Conservation (phyloP, 495 filamentous ascomycete genomes). For the Barbatosphaeria neglecta region DNA sequence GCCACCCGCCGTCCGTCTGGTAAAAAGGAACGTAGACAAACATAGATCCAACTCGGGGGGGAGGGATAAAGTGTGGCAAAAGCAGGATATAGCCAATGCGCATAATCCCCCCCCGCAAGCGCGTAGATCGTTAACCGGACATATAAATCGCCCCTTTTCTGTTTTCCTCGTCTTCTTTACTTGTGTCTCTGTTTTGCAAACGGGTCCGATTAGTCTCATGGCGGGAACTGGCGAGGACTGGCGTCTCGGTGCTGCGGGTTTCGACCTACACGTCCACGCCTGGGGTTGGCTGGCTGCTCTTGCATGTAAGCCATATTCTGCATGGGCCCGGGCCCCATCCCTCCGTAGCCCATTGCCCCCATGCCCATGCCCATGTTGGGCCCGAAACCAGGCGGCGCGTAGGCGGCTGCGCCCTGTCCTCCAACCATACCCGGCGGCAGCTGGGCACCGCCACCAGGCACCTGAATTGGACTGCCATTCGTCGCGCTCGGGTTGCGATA, state of each 20-base stretch:
- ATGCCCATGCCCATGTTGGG: slow-evolving; percentile 33
- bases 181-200: neutral
- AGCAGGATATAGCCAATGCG: no score
- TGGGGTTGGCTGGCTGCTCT: slow-evolving; percentile 35
- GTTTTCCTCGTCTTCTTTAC: neutral
- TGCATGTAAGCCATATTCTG: slow-evolving; percentile 34
- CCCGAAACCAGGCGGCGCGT: slow-evolving; percentile 37
- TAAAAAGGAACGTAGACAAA: no score
- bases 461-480: slow-evolving; percentile 37
- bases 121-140: no score
- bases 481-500: slow-evolving; percentile 30
- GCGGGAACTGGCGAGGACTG: slow-evolving; percentile 1
- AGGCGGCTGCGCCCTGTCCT: slow-evolving; percentile 17
- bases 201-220: neutral
- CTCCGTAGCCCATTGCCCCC: slow-evolving; percentile 32
- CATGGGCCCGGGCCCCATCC: slow-evolving; percentile 19
- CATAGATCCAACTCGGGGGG: no score
- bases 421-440: slow-evolving; percentile 9
- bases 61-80: no score
- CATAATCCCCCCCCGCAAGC: no score
- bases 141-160: no score
- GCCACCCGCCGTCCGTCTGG: no score
- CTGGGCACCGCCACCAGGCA: slow-evolving; percentile 17
- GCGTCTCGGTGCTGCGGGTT: slow-evolving; percentile 12
- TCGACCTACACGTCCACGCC: slow-evolving; percentile 42